Evolutionary conservation across 768 basidiomycete species (phyloP).

Genomic region (Leccinum aurantiacum): DNA sequence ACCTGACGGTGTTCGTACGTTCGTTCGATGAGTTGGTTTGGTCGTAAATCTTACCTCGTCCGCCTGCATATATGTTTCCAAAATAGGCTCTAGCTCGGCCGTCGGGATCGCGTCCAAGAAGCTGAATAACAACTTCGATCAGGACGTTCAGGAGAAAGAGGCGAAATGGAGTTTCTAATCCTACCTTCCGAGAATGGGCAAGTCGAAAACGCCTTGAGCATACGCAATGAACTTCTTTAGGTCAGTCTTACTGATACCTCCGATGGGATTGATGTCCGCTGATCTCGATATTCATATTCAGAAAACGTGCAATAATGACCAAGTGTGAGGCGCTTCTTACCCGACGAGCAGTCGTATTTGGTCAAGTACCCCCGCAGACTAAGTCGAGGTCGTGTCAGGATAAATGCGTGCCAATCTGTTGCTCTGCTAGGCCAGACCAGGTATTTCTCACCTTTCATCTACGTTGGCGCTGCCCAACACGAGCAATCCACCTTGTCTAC

Average conservation of each 20-base stretch:
- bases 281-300: conserved; percentile 2
- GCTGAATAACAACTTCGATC: conserved; percentile 39
- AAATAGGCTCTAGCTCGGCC: conserved; percentile 94
- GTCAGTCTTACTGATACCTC: conserved; percentile 97
- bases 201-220: conserved; percentile 71
- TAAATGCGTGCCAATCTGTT: background rate
- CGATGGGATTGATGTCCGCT: conserved; percentile 99
- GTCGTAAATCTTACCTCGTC: conserved; percentile 69
- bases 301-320: background rate
- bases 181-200: conserved; percentile 81
- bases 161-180: conserved; percentile 7
- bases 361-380: conserved; percentile 96
- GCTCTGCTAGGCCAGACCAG: background rate
- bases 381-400: background rate
- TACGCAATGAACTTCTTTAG: conserved; percentile 93
- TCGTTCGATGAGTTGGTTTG: background rate
- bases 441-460: conserved; percentile 77
- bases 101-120: conserved; percentile 93
- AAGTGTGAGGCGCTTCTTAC: conserved; percentile 35
- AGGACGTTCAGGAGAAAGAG: background rate
- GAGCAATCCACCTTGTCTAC: conserved; percentile 79
- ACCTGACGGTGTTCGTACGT: conserved; percentile 28
- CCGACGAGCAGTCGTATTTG: conserved; percentile 96
- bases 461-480: conserved; percentile 99
- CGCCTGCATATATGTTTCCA: conserved; percentile 89